Evolutionary conservation across 768 basidiomycete species (phyloP), one percentile per base, ranked within the genome.

Genomic region (Mycena galopus): DNA sequence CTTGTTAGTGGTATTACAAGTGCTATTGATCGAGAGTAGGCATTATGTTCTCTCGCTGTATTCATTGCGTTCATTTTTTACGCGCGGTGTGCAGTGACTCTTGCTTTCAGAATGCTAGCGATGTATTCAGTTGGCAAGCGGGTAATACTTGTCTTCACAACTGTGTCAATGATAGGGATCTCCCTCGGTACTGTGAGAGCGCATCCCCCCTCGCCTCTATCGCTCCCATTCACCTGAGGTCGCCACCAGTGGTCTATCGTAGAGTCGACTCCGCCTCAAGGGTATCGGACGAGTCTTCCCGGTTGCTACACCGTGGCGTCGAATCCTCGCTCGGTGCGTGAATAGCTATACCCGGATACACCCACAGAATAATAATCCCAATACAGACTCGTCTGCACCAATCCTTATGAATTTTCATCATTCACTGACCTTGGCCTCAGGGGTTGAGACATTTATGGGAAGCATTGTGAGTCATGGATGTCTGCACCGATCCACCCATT

Each of bases 1-100:
- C 39, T n/a, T 59, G 33, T 59, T 23, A 39, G 39, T 59, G n/a
- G 35, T 59, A 59, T 59, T 59, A 39, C 35, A 59, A n/a, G 58
- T 59, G 58, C 35, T 59, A 59, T 59, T 59, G 58, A 35, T 59
- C 39, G 58, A 59, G 37, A 59, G 58, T 59, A 59, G n/a, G 58
- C 39, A 59, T 59, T 21, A 39, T 37, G 37, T n/a, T 39, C 58
- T 35, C 35, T 33, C 33, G 19, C 33, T 37, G 58, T 59, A 35
- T 35, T 59, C 58, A 33, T 59, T 37, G 35, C 58, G 58, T 37
- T 11, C 21, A 37, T 59, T 35, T 33, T 35, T 35, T 32, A 35
- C 57, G n/a, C n/a, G n/a, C n/a, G n/a, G 35, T 58, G 33, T n/a
- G 10, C 57, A 59, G 58, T 59, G 14, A 59, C 58, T n/a, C 58